Percentiles rank a stretch among this genome's conserved stretches.
These are phyloP conservation scores for Cadophora gregata DNA, from an alignment of 2,329 filamentous ascomycete species.

Conservation along the genomic window DNA sequence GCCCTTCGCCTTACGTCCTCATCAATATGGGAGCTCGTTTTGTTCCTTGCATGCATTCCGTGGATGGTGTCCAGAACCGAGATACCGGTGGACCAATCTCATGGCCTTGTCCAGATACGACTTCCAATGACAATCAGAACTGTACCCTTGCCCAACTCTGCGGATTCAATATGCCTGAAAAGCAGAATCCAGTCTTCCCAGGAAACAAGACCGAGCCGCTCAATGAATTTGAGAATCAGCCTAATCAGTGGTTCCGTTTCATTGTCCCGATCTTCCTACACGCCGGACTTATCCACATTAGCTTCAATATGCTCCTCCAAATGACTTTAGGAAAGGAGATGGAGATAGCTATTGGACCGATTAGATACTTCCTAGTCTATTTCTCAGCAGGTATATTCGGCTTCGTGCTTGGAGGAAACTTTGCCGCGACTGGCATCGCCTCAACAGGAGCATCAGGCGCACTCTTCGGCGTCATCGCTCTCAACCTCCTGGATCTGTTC, in stretches of 20 bases:
- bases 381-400: constrained; percentile 92
- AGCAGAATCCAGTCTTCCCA: constrained; percentile 45
- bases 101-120: constrained; percentile 86
- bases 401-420: constrained; percentile 94
- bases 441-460: constrained; percentile 90
- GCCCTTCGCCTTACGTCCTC: constrained; percentile 85
- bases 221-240: constrained; percentile 53
- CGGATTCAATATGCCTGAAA: constrained; percentile 66
- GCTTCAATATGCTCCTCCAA: constrained; percentile 93
- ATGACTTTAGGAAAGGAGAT: constrained; percentile 90
- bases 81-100: constrained; percentile 48
- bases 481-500: constrained; percentile 85
- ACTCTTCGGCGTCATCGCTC: constrained; percentile 89
- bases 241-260: constrained; percentile 97
- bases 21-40: constrained; percentile 98
- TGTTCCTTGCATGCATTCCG: constrained; percentile 92
- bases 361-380: constrained; percentile 91
- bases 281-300: constrained; percentile 91
- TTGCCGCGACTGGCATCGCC: constrained; percentile 78
- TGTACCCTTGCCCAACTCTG: constrained; percentile 84
- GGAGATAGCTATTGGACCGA: constrained; percentile 85
- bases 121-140: constrained; percentile 59
- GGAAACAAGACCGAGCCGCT: constrained; percentile 47
- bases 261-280: constrained; percentile 96
- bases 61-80: constrained; percentile 65